These are phyloP conservation scores for Volutella citrinella DNA, from an alignment of 2,329 filamentous ascomycete species.

Conservation along the genomic window DNA sequence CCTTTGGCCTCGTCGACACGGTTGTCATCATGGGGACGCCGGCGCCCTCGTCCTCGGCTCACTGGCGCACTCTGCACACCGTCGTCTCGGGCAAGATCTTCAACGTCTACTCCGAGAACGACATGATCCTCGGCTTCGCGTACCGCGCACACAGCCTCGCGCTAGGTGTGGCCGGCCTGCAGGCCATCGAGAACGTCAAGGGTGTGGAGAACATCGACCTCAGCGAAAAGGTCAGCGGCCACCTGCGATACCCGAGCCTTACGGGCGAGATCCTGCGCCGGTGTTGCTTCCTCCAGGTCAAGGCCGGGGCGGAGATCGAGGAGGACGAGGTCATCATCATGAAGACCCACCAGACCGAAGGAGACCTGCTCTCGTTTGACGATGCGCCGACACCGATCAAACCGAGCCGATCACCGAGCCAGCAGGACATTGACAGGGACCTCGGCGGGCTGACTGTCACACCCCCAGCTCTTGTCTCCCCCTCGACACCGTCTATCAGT, in stretches of 20 bases:
- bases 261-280: constrained; percentile 49
- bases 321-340: constrained; percentile 50
- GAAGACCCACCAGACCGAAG: constrained; percentile 35
- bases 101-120: constrained; percentile 85
- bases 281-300: constrained; percentile 49
- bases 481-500: constrained; percentile 13
- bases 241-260: constrained; percentile 50
- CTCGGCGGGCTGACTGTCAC: constrained; percentile 28
- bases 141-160: constrained; percentile 83
- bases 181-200: constrained; percentile 64
- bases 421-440: constrained; percentile 20
- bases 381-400: constrained; percentile 11
- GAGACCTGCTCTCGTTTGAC: constrained; percentile 30
- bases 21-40: constrained; percentile 82
- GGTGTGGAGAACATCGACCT: constrained; percentile 60
- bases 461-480: constrained; percentile 21
- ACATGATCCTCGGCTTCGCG: constrained; percentile 82
- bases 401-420: constrained; percentile 9
- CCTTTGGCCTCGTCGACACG: constrained; percentile 80
- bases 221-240: constrained; percentile 50
- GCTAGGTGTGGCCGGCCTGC: constrained; percentile 78
- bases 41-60: constrained; percentile 64
- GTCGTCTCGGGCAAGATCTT: constrained; percentile 80
- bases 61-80: constrained; percentile 74
- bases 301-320: constrained; percentile 45